phyloP scores from a whole-genome alignment of 805 yeast species.

The Ogataea chonburiensis region DNA sequence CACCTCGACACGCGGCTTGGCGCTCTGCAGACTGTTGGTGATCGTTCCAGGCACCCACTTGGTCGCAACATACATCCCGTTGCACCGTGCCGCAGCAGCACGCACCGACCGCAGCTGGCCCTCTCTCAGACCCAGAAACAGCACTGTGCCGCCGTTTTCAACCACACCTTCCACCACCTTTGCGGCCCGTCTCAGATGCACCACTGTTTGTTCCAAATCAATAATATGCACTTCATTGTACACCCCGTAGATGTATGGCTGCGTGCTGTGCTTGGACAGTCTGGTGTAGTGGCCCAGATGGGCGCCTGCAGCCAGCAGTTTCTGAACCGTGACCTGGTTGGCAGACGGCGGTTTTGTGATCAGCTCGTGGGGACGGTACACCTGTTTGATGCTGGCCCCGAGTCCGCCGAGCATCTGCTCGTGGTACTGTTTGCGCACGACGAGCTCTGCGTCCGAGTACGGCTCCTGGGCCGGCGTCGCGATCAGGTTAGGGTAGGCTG shows the following conservation, averaged over 20 bases:
- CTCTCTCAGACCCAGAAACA: slow-evolving; percentile 80
- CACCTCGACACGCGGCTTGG: slow-evolving; percentile 69
- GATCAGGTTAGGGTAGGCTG: slow-evolving; percentile 58
- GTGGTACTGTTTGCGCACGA: slow-evolving; percentile 69
- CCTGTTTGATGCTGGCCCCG: slow-evolving; percentile 64
- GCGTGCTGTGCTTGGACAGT: slow-evolving; percentile 75
- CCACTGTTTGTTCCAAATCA: slow-evolving; percentile 80
- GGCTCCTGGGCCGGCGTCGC: slow-evolving; percentile 61
- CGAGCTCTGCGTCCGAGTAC: slow-evolving; percentile 75
- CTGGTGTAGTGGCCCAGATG: slow-evolving; percentile 91
- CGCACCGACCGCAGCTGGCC: slow-evolving; percentile 75
- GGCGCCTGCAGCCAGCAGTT: slow-evolving; percentile 86
- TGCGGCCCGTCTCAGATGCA: slow-evolving; percentile 76
- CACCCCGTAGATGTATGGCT: slow-evolving; percentile 83
- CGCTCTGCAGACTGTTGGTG: slow-evolving; percentile 67
- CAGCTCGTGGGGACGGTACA: slow-evolving; percentile 70
- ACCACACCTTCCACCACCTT: slow-evolving; percentile 81
- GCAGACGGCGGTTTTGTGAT: slow-evolving; percentile 56
- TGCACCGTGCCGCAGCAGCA: slow-evolving; percentile 72
- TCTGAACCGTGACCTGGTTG: slow-evolving; percentile 61
- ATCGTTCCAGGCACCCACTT: slow-evolving; percentile 96
- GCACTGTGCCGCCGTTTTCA: slow-evolving; percentile 73
- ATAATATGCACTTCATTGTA: slow-evolving; percentile 90
- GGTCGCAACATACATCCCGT: slow-evolving; percentile 77
- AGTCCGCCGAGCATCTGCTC: slow-evolving; percentile 49